phyloP scores from a whole-genome alignment of 2,329 filamentous ascomycete species.

The Sporothrix pallida region DNA sequence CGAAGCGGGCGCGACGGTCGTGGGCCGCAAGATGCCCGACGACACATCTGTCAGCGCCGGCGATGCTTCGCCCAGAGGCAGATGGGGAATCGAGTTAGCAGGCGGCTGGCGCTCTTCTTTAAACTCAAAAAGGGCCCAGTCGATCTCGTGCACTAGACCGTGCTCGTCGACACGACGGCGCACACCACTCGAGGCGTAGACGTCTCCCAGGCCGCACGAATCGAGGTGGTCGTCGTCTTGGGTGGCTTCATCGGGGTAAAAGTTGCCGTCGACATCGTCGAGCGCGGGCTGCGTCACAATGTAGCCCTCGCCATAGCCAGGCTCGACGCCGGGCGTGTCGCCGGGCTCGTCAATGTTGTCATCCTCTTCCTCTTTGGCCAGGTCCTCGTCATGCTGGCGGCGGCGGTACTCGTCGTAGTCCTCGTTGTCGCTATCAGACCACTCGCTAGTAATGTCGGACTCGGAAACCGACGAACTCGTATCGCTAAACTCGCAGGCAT shows the following conservation, averaged over 20 bases:
- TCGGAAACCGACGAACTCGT: constrained; percentile 61
- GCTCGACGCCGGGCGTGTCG: constrained; percentile 78
- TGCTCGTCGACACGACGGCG: constrained; percentile 72
- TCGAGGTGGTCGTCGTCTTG: constrained; percentile 83
- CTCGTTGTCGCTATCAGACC: constrained; percentile 53
- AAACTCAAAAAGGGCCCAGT: constrained; percentile 92
- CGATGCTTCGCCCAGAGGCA: constrained; percentile 30
- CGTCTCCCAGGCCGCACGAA: constrained; percentile 78
- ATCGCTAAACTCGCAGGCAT: constrained; percentile 66
- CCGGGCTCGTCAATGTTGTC: constrained; percentile 61
- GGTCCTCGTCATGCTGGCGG: constrained; percentile 55
- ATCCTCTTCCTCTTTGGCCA: constrained; percentile 46
- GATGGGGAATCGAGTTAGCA: constrained; percentile 69
- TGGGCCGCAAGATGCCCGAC: constrained; percentile 54
- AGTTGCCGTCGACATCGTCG: constrained; percentile 82
- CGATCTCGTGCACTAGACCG: constrained; percentile 84
- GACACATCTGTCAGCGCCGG: constrained; percentile 29
- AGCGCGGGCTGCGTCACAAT: constrained; percentile 90
- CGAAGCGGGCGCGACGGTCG: constrained; percentile 62
- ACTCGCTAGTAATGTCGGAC: constrained; percentile 59
- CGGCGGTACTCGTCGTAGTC: constrained; percentile 55
- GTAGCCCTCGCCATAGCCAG: constrained; percentile 76
- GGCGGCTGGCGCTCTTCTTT: constrained; percentile 71
- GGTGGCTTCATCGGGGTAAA: constrained; percentile 74
- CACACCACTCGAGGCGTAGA: constrained; percentile 90